These are phyloP conservation scores for Tricholoma matsutake DNA, from an alignment of 768 basidiomycete species.

Conservation along the genomic window DNA sequence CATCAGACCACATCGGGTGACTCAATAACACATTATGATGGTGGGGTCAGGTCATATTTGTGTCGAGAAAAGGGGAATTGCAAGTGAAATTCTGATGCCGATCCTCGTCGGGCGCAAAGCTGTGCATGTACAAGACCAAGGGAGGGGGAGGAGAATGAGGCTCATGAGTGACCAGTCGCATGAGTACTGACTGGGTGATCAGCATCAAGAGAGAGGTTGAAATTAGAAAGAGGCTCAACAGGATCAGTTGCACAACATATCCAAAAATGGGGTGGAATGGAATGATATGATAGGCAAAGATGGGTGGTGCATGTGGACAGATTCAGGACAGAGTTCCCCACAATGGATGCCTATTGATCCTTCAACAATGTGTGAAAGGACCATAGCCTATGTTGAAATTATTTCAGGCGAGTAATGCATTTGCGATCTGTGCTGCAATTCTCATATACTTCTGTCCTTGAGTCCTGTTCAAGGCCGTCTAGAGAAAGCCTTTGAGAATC, in stretches of 20 bases:
- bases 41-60: no score
- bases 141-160: no score
- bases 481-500: background rate
- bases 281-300: background rate
- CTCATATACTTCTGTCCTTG: background rate
- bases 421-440: no score
- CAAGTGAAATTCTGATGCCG: no score
- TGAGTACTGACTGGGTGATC: background rate
- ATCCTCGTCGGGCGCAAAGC: no score
- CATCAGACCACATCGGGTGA: no score
- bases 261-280: background rate
- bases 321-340: background rate
- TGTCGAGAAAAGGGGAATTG: no score
- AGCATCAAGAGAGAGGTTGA: background rate
- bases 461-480: background rate
- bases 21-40: no score
- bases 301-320: no score
- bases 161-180: no score
- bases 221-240: background rate
- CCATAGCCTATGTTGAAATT: background rate
- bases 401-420: no score
- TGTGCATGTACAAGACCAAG: no score
- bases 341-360: background rate
- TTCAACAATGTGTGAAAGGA: background rate
- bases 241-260: background rate